Percentiles rank a stretch among this genome's conserved stretches.
Evolutionary conservation across 1,139 yeast species (phyloP).

Genomic region (Candida pseudoviswanathii): DNA sequence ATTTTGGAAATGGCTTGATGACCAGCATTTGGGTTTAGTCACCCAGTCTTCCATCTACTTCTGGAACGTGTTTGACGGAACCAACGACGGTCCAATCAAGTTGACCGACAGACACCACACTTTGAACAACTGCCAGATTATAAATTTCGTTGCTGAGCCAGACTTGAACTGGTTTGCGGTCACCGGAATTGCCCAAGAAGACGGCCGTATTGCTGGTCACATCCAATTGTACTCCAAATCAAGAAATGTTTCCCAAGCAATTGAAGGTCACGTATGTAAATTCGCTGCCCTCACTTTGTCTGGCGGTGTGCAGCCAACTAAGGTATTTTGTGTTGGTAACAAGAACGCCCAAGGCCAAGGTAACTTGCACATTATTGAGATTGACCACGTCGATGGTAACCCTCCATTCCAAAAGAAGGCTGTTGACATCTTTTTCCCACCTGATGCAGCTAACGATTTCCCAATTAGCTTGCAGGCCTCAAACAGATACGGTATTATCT

Average conservation of each 20-base stretch:
- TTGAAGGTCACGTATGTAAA: conserved; percentile 96
- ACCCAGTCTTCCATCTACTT: conserved; percentile 74
- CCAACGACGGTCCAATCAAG: conserved; percentile 71
- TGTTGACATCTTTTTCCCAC: conserved; percentile 94
- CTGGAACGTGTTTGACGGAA: conserved; percentile 87
- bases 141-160: conserved; percentile 83
- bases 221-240: conserved; percentile 88
- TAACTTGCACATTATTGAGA: conserved; percentile 89
- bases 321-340: conserved; percentile 88
- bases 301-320: conserved; percentile 76
- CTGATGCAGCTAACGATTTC: conserved; percentile 95
- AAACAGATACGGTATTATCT: conserved; percentile 81
- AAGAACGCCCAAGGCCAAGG: conserved; percentile 86
- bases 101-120: conserved; percentile 84
- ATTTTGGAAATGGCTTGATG: conserved; percentile 93
- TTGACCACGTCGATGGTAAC: conserved; percentile 86
- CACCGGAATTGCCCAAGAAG: conserved; percentile 93
- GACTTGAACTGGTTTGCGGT: conserved; percentile 92
- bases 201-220: conserved; percentile 94
- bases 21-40: conserved; percentile 76
- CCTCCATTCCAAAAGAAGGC: conserved; percentile 89
- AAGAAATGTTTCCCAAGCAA: conserved; percentile 92
- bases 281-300: conserved; percentile 77
- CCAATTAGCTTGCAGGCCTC: conserved; percentile 93
- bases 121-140: conserved; percentile 82